Base-by-base conservation (phyloP, 441 rosid genomes). In the Adansonia grandidieri region DNA sequence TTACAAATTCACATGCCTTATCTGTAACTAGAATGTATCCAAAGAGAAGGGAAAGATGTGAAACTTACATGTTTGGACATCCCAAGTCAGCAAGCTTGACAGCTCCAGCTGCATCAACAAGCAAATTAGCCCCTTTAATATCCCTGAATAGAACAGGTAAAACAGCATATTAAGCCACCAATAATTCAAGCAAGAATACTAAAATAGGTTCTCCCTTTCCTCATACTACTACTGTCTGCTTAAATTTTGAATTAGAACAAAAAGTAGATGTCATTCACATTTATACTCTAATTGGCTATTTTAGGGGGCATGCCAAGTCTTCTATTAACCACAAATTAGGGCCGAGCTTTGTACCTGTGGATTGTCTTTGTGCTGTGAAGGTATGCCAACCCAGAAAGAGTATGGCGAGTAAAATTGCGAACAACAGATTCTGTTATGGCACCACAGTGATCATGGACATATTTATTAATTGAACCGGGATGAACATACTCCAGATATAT, bases 31-130 rank as follows among this genome's bases (percentile, higher is more conserved):
- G 22, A 9, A 47, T 66, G n/a, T 60, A 19, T 10, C 56, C 76
- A 75, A 79, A 54, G 71, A 42, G 42, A 28, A 28, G n/a, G 54
- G 73, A 48, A 73, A 24, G 47, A 72, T 57, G 78, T 45, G 74
- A 17, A 58, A 86, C 96, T 91, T 82, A 96, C 99, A 79, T 88
- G 97, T 86, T 96, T 96, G 54, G 99, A 91, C 99, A 91, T 94
- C 84, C 99, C 99, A 84, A 96, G 82, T 94, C 98, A 19, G 97
- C 98, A 67, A 96, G 97, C 86, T 96, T 96, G 75, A 96, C 98
- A 45, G 92, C 97, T 47, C 99, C 99, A 77, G 82, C n/a, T 77
- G 99, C 96, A 87, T 96, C 96, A 71, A 94, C 98, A 74, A 94
- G 99, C 81, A 96, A 87, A 88, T 94, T 92, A 77, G 97, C 99